Conservation (phyloP, 2,329 filamentous ascomycete genomes). For the Botryosphaeria agaves region DNA sequence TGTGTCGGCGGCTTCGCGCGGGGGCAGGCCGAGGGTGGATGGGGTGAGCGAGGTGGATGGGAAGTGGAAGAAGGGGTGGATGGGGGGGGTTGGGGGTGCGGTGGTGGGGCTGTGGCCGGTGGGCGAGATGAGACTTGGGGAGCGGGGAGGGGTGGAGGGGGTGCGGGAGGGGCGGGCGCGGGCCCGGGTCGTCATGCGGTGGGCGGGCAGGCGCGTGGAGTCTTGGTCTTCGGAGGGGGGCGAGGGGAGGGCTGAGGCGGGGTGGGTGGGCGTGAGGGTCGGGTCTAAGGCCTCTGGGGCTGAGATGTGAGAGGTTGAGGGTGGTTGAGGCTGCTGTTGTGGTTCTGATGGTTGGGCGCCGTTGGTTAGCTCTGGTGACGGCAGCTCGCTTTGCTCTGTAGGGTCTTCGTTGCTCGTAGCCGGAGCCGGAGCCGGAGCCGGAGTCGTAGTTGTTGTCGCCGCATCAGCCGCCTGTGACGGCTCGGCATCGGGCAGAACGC, state of each 20-base stretch:
- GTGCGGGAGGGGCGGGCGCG: slow-evolving; percentile 28
- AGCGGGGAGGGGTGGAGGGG: slow-evolving; percentile 7
- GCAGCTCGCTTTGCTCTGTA: not conserved
- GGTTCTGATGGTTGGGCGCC: not conserved
- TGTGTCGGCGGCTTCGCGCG: slow-evolving; percentile 60
- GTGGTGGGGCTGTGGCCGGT: slow-evolving; percentile 8
- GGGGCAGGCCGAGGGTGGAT: slow-evolving; percentile 49
- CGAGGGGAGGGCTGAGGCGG: not conserved
- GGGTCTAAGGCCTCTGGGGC: slow-evolving; percentile 22
- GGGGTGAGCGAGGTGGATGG: slow-evolving; percentile 39
- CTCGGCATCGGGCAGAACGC: not conserved
- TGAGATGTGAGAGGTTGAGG: not conserved
- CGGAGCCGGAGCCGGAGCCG: not conserved
- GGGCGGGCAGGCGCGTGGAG: slow-evolving; percentile 24
- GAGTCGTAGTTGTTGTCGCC: not conserved
- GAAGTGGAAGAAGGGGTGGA: slow-evolving; percentile 60
- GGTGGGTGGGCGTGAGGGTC: slow-evolving; percentile 9
- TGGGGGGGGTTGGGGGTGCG: slow-evolving; percentile 33
- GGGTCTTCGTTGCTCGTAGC: not conserved
- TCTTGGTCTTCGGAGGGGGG: slow-evolving; percentile 19
- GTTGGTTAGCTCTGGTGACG: too few species aligned
- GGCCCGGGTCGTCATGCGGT: slow-evolving; percentile 38
- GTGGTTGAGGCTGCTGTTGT: not conserved
- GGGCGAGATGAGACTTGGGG: slow-evolving; percentile 12
- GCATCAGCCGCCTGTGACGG: not conserved